Percentiles rank a stretch among this genome's conserved stretches.
Evolutionary conservation across 2,329 filamentous ascomycete species (phyloP).

Genomic region (Fusarium hostae): DNA sequence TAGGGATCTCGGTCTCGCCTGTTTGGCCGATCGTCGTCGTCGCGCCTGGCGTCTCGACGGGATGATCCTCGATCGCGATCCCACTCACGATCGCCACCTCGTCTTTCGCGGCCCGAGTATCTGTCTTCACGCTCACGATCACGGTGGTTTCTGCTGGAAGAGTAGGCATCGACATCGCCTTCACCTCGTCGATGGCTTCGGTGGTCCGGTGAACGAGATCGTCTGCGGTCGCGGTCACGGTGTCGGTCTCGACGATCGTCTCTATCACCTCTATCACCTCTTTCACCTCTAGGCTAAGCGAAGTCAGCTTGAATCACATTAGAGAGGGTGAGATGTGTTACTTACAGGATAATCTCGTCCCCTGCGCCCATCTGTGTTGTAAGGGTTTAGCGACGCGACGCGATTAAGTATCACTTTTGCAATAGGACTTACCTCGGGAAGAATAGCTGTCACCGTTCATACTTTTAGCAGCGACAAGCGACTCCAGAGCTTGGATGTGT

Average conservation of each 20-base stretch:
- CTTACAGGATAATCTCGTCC: slow-evolving; percentile 67
- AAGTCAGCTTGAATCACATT: slow-evolving; percentile 31
- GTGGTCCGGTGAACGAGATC: slow-evolving; percentile 88
- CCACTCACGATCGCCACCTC: slow-evolving; percentile 74
- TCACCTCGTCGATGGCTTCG: slow-evolving; percentile 76
- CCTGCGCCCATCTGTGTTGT: slow-evolving; percentile 59
- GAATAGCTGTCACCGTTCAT: slow-evolving; percentile 92
- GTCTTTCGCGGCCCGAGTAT: slow-evolving; percentile 77
- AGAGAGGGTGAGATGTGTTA: slow-evolving; percentile 14
- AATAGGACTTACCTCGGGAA: slow-evolving; percentile 72
- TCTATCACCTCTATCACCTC: slow-evolving; percentile 46
- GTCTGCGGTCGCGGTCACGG: slow-evolving; percentile 64
- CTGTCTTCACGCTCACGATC: slow-evolving; percentile 94
- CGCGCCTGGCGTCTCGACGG: slow-evolving; percentile 71
- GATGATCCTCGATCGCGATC: slow-evolving; percentile 73
- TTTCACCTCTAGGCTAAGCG: slow-evolving; percentile 46
- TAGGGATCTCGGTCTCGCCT: slow-evolving; percentile 68
- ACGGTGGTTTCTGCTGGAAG: slow-evolving; percentile 89
- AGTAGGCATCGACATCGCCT: slow-evolving; percentile 86
- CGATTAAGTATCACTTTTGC: slow-evolving; percentile 23
- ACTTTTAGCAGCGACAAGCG: slow-evolving; percentile 46
- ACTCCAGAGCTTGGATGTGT: slow-evolving; percentile 17
- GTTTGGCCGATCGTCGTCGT: slow-evolving; percentile 69
- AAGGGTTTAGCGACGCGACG: slow-evolving; percentile 48
- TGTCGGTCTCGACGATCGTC: slow-evolving; percentile 50